These are phyloP conservation scores for Penicillium salamii DNA, from an alignment of 495 filamentous ascomycete genomes.

Conservation along the genomic window DNA sequence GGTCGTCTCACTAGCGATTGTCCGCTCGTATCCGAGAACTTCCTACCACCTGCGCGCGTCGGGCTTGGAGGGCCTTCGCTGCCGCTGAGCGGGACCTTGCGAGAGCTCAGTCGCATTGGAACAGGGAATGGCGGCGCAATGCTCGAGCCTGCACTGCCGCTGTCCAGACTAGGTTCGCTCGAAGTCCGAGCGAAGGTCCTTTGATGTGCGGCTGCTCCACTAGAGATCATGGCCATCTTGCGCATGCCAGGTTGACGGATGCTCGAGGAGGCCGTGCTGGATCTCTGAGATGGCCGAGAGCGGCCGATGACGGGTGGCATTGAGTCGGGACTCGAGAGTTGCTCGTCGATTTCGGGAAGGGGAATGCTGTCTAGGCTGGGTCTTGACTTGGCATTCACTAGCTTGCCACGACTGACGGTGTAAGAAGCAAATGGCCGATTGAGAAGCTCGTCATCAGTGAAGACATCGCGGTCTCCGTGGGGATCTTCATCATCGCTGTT, in stretches of 20 bases:
- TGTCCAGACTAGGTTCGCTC: conserved; percentile 61
- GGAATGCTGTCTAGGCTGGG: conserved; percentile 33
- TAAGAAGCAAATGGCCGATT: conserved; percentile 45
- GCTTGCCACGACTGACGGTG: conserved; percentile 39
- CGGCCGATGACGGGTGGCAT: conserved; percentile 21
- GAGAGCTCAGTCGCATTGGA: conserved; percentile 82
- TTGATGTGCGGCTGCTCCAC: conserved; percentile 68
- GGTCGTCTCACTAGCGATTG: conserved; percentile 35
- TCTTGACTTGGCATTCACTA: conserved; percentile 37
- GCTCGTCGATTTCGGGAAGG: conserved; percentile 42
- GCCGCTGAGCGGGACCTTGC: conserved; percentile 64
- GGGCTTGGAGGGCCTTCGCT: conserved; percentile 82
- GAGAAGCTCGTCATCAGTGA: conserved; percentile 48
- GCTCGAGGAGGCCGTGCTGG: conserved; percentile 18
- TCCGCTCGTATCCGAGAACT: conserved; percentile 38
- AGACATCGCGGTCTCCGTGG: conserved; percentile 39
- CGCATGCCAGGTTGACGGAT: conserved; percentile 54
- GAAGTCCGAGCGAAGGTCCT: conserved; percentile 66
- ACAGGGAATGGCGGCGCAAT: conserved; percentile 81
- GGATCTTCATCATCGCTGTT: conserved; percentile 48
- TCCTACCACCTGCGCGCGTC: conserved; percentile 53
- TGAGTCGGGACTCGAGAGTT: conserved; percentile 32
- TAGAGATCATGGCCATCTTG: conserved; percentile 71
- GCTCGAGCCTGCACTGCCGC: conserved; percentile 44
- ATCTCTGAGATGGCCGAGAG: conserved; percentile 21